Evolutionary conservation across 2,329 filamentous ascomycete genomes (phyloP).

Genomic region (Fusarium albidum): DNA sequence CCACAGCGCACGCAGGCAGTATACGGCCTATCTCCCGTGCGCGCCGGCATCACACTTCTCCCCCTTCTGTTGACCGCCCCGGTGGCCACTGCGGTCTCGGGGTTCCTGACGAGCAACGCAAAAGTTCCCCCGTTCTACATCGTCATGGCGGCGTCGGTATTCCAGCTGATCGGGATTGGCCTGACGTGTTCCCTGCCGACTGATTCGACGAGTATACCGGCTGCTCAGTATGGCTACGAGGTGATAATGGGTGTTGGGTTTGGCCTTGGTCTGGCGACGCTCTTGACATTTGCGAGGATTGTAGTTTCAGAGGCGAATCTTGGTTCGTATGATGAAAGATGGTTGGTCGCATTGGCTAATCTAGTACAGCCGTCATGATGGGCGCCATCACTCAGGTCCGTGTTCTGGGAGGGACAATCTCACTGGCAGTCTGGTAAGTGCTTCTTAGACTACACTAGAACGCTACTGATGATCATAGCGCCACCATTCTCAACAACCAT

Average conservation of each 20-base stretch:
- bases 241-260: slow-evolving; percentile 27
- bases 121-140: slow-evolving; percentile 22
- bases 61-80: slow-evolving; percentile 24
- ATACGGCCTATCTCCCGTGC: slow-evolving; percentile 12
- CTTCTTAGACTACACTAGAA: not conserved
- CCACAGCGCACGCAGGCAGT: slow-evolving; percentile 24
- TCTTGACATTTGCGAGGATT: slow-evolving; percentile 21
- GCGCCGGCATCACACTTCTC: slow-evolving; percentile 15
- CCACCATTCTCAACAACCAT: not conserved
- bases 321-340: not conserved
- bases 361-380: slow-evolving; percentile 23
- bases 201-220: not conserved
- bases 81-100: slow-evolving; percentile 17
- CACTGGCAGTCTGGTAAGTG: slow-evolving; percentile 21
- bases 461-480: not conserved
- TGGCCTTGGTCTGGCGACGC: slow-evolving; percentile 20
- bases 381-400: slow-evolving; percentile 22
- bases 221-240: slow-evolving; percentile 19
- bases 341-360: not conserved
- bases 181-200: slow-evolving; percentile 14
- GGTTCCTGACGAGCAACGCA: slow-evolving; percentile 15
- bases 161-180: slow-evolving; percentile 26
- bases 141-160: slow-evolving; percentile 6
- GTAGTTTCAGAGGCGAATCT: slow-evolving; percentile 14
- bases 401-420: slow-evolving; percentile 27